These are phyloP conservation scores for Telfairia occidentalis DNA, from an alignment of 331 rosid species.

Conservation along the genomic window DNA sequence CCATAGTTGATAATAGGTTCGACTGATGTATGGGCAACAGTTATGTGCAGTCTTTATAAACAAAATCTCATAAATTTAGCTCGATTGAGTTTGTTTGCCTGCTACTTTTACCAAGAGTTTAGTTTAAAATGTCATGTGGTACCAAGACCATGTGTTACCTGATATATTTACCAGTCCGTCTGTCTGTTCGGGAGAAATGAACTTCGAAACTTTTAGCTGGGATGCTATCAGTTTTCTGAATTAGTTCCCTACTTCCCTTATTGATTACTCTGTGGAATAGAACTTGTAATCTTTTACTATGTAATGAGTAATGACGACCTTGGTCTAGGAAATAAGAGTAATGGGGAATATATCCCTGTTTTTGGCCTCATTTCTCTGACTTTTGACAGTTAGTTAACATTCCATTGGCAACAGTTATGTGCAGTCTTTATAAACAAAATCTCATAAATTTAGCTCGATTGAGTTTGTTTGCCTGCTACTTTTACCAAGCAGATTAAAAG, in stretches of 20 bases:
- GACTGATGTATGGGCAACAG: neutral
- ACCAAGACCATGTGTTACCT: neutral
- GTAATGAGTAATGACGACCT: neutral
- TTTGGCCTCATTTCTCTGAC: neutral
- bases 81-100: neutral
- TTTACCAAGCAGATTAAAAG: slow-evolving; percentile 43
- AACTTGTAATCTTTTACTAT: neutral
- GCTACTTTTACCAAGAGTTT: slow-evolving; percentile 10
- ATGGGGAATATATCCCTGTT: neutral
- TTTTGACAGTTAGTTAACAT: neutral
- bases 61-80: neutral
- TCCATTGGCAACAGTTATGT: neutral
- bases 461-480: slow-evolving; percentile 4
- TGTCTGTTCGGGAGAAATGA: neutral
- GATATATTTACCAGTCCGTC: neutral
- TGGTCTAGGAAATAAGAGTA: neutral
- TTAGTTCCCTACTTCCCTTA: neutral
- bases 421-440: neutral
- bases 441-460: neutral
- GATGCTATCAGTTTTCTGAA: neutral
- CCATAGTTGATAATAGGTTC: neutral
- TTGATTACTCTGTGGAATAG: neutral
- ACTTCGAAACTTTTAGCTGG: neutral
- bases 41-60: neutral
- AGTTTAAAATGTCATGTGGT: neutral